A percentile compares a stretch with the other conserved stretches of the same genome.
phyloP scores from a whole-genome alignment of 2,329 filamentous ascomycete species.

The Diaporthe sp. region DNA sequence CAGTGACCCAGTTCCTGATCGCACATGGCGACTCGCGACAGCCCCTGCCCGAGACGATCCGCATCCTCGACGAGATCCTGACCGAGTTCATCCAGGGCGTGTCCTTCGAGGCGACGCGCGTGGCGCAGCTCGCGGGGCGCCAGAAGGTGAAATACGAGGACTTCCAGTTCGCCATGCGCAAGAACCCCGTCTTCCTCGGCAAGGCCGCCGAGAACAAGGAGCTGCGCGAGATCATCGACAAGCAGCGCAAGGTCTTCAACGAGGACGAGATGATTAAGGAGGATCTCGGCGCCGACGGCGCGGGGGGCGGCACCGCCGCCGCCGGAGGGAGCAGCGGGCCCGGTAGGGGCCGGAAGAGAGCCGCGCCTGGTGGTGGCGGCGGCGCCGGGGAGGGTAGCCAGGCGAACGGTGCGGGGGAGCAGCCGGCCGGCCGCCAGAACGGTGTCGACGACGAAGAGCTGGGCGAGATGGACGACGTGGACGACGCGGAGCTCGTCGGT shows the following conservation, averaged over 20 bases:
- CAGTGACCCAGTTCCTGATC: conserved; percentile 82
- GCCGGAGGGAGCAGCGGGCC: not conserved
- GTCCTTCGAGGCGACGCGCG: conserved; percentile 88
- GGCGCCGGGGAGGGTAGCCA: conserved; percentile 5
- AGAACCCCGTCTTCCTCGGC: conserved; percentile 87
- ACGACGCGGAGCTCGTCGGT: conserved; percentile 37
- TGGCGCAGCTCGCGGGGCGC: conserved; percentile 87
- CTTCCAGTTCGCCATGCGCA: conserved; percentile 93
- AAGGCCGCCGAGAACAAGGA: conserved; percentile 91
- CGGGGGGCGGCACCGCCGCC: not conserved
- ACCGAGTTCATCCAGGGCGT: conserved; percentile 97
- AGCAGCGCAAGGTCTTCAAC: conserved; percentile 82
- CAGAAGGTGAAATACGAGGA: conserved; percentile 99
- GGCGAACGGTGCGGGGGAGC: conserved; percentile 15
- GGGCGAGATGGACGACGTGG: conserved; percentile 41
- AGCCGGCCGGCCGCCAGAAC: not conserved
- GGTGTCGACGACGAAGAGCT: conserved; percentile 42
- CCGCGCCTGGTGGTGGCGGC: conserved; percentile 12
- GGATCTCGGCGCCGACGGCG: conserved; percentile 29
- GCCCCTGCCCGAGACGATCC: conserved; percentile 86
- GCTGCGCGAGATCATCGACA: conserved; percentile 89
- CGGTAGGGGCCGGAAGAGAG: conserved; percentile 37
- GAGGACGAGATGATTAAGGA: conserved; percentile 65
- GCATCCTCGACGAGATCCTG: conserved; percentile 92
- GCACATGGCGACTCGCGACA: conserved; percentile 84